Evolutionary conservation across 169 alveolate genomes (phyloP).

Genomic region (Plasmodium inui): DNA sequence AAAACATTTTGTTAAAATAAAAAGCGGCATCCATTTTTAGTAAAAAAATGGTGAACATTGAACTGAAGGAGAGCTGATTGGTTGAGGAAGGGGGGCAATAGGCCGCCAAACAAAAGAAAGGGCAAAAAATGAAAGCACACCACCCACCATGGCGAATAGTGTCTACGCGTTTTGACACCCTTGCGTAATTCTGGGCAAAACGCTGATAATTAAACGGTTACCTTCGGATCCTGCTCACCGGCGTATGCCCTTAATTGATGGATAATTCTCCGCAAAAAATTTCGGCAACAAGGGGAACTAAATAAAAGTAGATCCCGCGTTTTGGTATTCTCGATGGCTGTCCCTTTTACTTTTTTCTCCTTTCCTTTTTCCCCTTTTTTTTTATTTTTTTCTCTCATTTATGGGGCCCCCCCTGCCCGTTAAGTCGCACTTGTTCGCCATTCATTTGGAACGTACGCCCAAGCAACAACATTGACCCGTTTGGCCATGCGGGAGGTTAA

Average conservation of each 20-base stretch:
- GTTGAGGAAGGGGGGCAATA: background rate
- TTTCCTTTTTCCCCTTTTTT: no score
- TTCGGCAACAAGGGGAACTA: background rate
- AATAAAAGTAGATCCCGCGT: background rate
- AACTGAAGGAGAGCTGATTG: background rate
- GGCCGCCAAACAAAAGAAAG: background rate
- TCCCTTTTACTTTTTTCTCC: background rate
- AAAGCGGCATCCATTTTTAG: background rate
- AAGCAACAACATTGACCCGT: background rate
- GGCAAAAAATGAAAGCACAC: background rate
- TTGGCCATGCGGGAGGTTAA: background rate
- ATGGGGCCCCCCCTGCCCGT: background rate
- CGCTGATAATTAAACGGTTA: background rate
- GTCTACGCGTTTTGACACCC: background rate
- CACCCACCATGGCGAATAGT: background rate
- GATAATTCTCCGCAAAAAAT: no score
- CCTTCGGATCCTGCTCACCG: background rate
- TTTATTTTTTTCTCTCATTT: background rate
- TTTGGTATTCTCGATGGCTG: background rate
- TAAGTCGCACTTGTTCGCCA: background rate
- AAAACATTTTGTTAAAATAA: slow-evolving; percentile 29
- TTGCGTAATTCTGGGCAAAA: background rate
- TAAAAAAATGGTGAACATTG: background rate
- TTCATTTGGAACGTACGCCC: background rate
- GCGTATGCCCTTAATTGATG: background rate